Conservation (phyloP, 2,329 filamentous ascomycete species). For the Grosmannia serpens region DNA sequence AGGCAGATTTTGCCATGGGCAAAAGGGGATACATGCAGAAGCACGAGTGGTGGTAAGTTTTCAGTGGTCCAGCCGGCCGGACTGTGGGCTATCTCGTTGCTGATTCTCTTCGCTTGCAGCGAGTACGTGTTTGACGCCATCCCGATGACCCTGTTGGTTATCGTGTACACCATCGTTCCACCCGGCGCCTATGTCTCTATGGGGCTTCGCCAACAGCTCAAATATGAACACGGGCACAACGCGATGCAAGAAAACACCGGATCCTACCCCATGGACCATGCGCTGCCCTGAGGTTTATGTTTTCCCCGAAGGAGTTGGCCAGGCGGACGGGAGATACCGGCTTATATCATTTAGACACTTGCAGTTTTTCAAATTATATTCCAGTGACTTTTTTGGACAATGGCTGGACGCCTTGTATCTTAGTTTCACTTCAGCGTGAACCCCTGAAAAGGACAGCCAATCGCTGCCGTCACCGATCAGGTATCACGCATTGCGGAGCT, state of each 20-base stretch:
- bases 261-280: not conserved
- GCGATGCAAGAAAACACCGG: not conserved
- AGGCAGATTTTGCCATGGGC: constrained; percentile 19
- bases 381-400: no score
- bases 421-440: no score
- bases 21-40: constrained; percentile 12
- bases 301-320: no score
- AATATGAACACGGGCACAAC: not conserved
- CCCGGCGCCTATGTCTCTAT: constrained; percentile 21
- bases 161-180: constrained; percentile 18
- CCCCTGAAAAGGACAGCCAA: no score
- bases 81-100: not conserved
- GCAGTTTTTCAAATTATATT: no score
- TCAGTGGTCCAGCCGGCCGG: no score
- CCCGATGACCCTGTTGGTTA: constrained; percentile 18
- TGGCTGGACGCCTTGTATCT: no score
- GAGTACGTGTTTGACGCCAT: constrained; percentile 20
- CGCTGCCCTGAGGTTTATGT: not conserved
- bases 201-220: constrained; percentile 17
- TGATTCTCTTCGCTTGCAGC: not conserved
- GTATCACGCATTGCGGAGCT: no score
- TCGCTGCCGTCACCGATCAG: no score
- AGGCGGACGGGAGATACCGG: no score
- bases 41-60: constrained; percentile 19
- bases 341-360: no score